Evolutionary conservation across 139 green algal species (phyloP), one percentile per base, ranked within the genome.

Genomic region (Picochlorum sp.): DNA sequence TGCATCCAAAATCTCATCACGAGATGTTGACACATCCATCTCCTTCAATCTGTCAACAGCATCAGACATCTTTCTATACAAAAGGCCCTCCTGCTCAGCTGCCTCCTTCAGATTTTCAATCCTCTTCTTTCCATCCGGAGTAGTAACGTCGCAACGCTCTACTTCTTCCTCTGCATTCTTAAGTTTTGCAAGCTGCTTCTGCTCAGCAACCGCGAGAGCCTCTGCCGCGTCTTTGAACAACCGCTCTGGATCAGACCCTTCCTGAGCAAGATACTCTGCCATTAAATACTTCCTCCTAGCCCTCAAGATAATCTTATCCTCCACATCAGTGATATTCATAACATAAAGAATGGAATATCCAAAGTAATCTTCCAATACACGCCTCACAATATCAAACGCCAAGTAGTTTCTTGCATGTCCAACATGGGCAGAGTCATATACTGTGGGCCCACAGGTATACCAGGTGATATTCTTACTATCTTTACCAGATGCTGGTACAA

Each of bases 271-370:
- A 64, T 96, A 98, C 18, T 79, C 49, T 3, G 75, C 41, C 55
- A 98, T 75, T 62, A 98, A 74, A 69, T 95, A 71, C 62, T 95
- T 96, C 3, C 85, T 70, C 4, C 93, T 77, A 7, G 94, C 94
- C 3, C 90, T 68, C 5, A 90, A 64, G 37, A 99, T 97, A 77
- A 99, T 98, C 49, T 79, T 79, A 59, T 79, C 73, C 44, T 99
- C 94, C 41, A 99, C 89, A 69, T 99, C 94, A 2, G 94, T 99
- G n/a, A 99, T 86, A 74, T 99, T 99, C 94, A 98, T 97, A 20
- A 95, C 83, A 59, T 88, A 95, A 28, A 87, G 73, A 18, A 89
- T 68, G 52, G 91, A 84, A 80, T 96, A 98, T 1, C 87, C 83
- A 49, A 98, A 98, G 70, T 97, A 97, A 72, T 97, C 92, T 66